Evolutionary conservation across 108 stramenopile genomes (phyloP), one percentile per base, ranked within the genome.

Genomic region (Skeletonema tropicum): DNA sequence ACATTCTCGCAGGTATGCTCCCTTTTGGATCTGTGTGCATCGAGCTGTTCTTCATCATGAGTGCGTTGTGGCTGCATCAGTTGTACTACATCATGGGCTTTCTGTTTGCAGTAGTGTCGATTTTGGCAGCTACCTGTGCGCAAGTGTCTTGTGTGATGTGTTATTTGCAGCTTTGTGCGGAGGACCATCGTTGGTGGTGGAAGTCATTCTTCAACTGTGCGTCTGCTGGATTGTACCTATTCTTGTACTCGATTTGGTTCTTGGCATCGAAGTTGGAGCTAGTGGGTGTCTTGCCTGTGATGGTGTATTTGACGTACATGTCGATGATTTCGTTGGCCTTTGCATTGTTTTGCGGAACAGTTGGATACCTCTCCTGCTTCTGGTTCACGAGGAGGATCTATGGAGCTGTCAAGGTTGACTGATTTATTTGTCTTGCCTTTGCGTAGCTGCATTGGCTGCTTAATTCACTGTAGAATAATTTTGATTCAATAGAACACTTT

Each of bases 151-250:
- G 99, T 81, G 98, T 99, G 17, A 83, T 99, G 85, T 89, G 89
- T 79, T 99, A 99, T 89, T 89, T 99, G 71, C 98, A 99, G 92
- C 91, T 99, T n/a, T 98, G 98, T 74, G 81, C 77, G 6, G 99
- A 99, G 84, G 98, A 99, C 82, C 97, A 99, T 83, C 85, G 92
- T 71, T 99, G 99, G 99, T 99, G 98, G 99, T 99, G 99, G 99
- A 97, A 98, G 60, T 95, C 96, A 3, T 98, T 99, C 79, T 82
- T 87, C 46, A 97, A 97, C 68, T 86, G 97, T 70, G 98, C 97
- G 14, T 91, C 94, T 12, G 94, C 97, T 31, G 98, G 96, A 3
- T 21, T 88, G 2, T 99, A 99, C 81, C 86, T 99, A 57, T 98
- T 99, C 77, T 29, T 94, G 42, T 99, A 99, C 90, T 94, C 95